These are phyloP conservation scores for Ananas comosus DNA, from an alignment of 176 grass and related monocot genomes.

Conservation along the genomic window DNA sequence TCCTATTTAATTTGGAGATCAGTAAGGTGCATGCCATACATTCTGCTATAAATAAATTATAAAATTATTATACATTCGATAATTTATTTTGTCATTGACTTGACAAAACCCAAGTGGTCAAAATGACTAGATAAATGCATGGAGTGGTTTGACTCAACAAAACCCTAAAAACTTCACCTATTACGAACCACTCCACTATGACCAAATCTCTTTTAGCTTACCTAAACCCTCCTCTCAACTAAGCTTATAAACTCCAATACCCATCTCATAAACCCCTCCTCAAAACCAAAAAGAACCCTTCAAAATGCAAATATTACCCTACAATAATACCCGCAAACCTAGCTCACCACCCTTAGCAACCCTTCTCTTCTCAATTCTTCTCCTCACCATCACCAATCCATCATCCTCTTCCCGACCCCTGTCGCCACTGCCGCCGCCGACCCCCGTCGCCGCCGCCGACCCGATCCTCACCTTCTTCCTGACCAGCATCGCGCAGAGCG, in stretches of 20 bases:
- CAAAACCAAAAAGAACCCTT: too few relatives aligned
- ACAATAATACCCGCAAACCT: background rate
- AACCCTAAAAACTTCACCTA: background rate
- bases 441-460: background rate
- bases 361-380: slow-evolving; percentile 34
- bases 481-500: slow-evolving; percentile 12
- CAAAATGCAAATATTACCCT: slow-evolving; percentile 25
- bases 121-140: background rate
- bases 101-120: background rate
- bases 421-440: background rate
- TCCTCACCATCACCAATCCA: slow-evolving; percentile 11
- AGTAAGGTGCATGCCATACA: too few relatives aligned
- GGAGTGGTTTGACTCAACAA: background rate
- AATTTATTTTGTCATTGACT: background rate
- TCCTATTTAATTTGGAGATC: too few relatives aligned
- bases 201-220: background rate
- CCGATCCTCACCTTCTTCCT: slow-evolving; percentile 53
- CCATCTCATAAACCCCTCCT: background rate
- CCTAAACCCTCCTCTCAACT: background rate
- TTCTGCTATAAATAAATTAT: too few relatives aligned
- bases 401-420: slow-evolving; percentile 2
- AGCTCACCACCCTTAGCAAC: background rate
- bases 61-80: too few relatives aligned
- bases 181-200: background rate
- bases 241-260: background rate